Evolutionary conservation across 805 yeast species (phyloP).

Genomic region (Torulaspora quercuum): DNA sequence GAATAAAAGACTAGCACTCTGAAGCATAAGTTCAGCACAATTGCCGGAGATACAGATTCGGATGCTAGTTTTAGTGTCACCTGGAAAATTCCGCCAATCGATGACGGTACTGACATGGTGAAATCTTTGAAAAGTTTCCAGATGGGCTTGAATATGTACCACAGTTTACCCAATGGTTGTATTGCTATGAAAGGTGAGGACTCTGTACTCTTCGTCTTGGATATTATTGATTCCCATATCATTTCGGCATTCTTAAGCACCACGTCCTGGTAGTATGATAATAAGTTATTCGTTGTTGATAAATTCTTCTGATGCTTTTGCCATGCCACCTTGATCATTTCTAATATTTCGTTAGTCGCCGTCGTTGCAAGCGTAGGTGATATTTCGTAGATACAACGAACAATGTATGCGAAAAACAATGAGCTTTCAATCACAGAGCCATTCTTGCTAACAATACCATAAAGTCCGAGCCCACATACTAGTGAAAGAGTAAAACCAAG

Average conservation of each 20-base stretch:
- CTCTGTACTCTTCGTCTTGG: slow-evolving; percentile 22
- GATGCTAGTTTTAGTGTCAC: slow-evolving; percentile 45
- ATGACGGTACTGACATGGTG: slow-evolving; percentile 32
- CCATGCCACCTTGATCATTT: slow-evolving; percentile 40
- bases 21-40: slow-evolving; percentile 75
- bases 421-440: slow-evolving; percentile 93
- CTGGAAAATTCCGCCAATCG: slow-evolving; percentile 30
- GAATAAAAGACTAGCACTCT: slow-evolving; percentile 84
- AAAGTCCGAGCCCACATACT: slow-evolving; percentile 68
- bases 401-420: slow-evolving; percentile 81
- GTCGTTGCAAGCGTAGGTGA: slow-evolving; percentile 78
- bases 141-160: slow-evolving; percentile 26
- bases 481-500: slow-evolving; percentile 81
- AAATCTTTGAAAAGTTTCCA: slow-evolving; percentile 32
- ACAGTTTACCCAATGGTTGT: slow-evolving; percentile 14
- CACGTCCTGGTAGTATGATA: slow-evolving; percentile 30
- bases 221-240: slow-evolving; percentile 29
- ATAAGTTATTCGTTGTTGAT: slow-evolving; percentile 34
- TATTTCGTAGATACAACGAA: slow-evolving; percentile 87
- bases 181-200: slow-evolving; percentile 18
- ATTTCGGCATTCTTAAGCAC: slow-evolving; percentile 28
- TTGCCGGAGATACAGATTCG: slow-evolving; percentile 72
- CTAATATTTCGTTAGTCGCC: slow-evolving; percentile 43
- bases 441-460: slow-evolving; percentile 75
- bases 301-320: slow-evolving; percentile 35